Base-by-base conservation (phyloP, 345 rosid genomes). In the Linum lewisii region DNA sequence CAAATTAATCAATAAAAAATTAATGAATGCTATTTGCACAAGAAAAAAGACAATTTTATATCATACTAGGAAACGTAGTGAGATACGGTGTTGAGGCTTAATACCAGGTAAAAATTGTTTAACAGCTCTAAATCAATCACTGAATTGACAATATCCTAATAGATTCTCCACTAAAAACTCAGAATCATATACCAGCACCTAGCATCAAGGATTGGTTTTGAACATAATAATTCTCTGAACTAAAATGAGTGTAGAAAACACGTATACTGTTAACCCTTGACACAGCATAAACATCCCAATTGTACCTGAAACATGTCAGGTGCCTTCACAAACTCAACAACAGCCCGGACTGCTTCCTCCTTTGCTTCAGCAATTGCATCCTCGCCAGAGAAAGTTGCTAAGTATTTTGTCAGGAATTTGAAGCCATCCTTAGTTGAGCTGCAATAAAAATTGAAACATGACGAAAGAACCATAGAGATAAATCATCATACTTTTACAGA, bases 261-360 rank as follows among this genome's bases (percentile, higher is more conserved):
- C 18, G 13, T 16, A 42, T 11, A 42, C 18, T 11, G 15, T 42
- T 16, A 10, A 42, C 14, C 47, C 47, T 11, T 42, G 15, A 42
- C 2, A 42, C 47, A 42, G 47, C 15, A 42, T 11, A 16, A 8
- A 42, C 47, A 11, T 42, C 47, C 47, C 9, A 42, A 42, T 42
- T 42, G 59, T 84, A 90, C 97, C 99, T 84, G 96, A 70, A 85
- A 83, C 62, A 82, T 77, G 65, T 73, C 85, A n/a, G 99, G 87
- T 44, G 93, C 90, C 76, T 83, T 87, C 60, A 94, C 84, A 81
- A 90, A 94, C 58, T 84, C 96, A 9, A 86, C 73, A 62, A 90
- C 66, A 34, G 96, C 70, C 54, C 64, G 84, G 37, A 76, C 90
- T 64, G 95, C 96, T 68, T 81, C 96, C 81, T 90, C 96, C 81